Base-by-base conservation (phyloP, 495 filamentous ascomycete genomes). In the Penicillium flavigenum region DNA sequence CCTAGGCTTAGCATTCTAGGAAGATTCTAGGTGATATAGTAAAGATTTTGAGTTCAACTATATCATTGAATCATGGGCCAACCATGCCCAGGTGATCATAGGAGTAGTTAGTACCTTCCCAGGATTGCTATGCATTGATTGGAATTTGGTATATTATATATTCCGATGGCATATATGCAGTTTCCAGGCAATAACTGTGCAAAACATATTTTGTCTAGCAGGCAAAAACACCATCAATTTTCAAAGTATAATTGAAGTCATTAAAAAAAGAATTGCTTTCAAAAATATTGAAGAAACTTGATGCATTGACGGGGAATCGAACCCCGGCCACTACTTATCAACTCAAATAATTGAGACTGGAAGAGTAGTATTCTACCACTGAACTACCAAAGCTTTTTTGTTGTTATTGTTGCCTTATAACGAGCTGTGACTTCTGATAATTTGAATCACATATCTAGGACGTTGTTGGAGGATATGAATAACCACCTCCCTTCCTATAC, bases 221-320 rank as follows among this genome's bases (percentile, higher is more conserved):
- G 31, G 5, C 5, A 38, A n/a, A 7, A 38, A 38, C 6, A 6
- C 12, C 5, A 7, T 9, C 7, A 29, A 9, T 8, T 29, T 29
- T 29, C 27, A 29, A 8, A 0, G 27, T 8, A 29, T 5, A 29
- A 9, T 29, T 29, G 12, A 36, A 14, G 32, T 36, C 14, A 38
- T n/a, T 36, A 38, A 26, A 26, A 36, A 16, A 16, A 16, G 2
- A 20, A 11, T 43, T 6, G 16, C 5, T 10, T 3, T 20, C 12
- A 45, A 45, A 45, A 45, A 45, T 4, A 17, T 17, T 12, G 19
- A 48, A 48, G 3, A 26, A 24, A 24, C 22, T 32, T 29, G 20
- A 48, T 57, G 54, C 54, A 57, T 46, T 50, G 46, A 50, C 46
- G 36, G 54, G 54, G 54, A 57, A 57, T 57, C 54, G 54, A 57